These are phyloP conservation scores for Gaeumannomyces sp. DNA, from an alignment of 2,329 filamentous ascomycete genomes.

Conservation along the genomic window DNA sequence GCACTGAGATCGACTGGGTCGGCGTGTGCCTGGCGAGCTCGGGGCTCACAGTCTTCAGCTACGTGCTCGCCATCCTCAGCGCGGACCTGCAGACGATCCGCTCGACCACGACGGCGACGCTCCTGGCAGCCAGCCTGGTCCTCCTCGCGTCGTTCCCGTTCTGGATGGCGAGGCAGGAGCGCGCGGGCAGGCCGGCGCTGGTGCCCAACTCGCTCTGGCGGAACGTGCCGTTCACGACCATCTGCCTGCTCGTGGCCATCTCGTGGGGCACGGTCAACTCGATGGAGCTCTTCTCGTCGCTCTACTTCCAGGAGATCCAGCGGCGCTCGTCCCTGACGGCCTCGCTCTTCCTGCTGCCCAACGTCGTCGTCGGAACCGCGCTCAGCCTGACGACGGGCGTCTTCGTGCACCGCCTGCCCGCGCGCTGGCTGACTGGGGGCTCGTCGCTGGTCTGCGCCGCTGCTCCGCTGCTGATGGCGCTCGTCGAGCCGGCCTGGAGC, in stretches of 20 bases:
- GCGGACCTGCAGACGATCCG: constrained; percentile 10
- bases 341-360: constrained; percentile 39
- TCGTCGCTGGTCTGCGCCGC: constrained; percentile 35
- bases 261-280: constrained; percentile 39
- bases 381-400: constrained; percentile 39
- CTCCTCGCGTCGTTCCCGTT: constrained; percentile 42
- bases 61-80: constrained; percentile 34
- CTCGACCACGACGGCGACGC: constrained; percentile 35
- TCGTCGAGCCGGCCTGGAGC: constrained; percentile 38
- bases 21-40: constrained; percentile 41
- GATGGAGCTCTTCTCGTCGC: constrained; percentile 39
- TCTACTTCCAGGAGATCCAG: constrained; percentile 49
- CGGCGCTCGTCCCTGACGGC: constrained; percentile 36
- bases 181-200: constrained; percentile 40
- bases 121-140: constrained; percentile 36
- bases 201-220: constrained; percentile 59
- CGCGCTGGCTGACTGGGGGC: constrained; percentile 31
- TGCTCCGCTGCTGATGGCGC: constrained; percentile 49
- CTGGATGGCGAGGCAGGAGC: constrained; percentile 47
- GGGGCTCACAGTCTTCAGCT: constrained; percentile 42
- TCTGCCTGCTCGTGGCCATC: constrained; percentile 45
- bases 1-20: constrained; percentile 46
- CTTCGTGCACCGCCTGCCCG: constrained; percentile 36
- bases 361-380: constrained; percentile 34
- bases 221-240: constrained; percentile 47